A percentile compares a stretch with the other conserved stretches of the same genome.
phyloP scores from a whole-genome alignment of 257 asterid genomes.

The Solanum gandarillasii region DNA sequence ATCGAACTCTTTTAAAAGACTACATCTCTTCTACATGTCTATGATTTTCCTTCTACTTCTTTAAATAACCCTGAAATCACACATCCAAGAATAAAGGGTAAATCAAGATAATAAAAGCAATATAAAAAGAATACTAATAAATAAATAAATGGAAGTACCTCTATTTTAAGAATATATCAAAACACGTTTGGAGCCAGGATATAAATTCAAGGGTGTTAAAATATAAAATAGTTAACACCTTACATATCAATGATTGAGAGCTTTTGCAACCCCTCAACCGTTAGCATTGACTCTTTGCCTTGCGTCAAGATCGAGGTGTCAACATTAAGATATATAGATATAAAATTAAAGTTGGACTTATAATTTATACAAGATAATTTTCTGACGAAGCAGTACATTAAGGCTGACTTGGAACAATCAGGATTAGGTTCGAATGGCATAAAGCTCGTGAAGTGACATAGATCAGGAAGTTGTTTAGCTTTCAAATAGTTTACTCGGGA shows the following conservation, averaged over 20 bases:
- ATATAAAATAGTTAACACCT: too few species aligned
- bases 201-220: too few species aligned
- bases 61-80: neutral
- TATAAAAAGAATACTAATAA: neutral
- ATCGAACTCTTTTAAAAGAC: neutral
- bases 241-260: too few species aligned
- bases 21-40: neutral
- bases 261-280: too few species aligned
- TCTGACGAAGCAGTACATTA: rapidly evolving
- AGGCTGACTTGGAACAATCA: neutral
- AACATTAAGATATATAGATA: too few species aligned
- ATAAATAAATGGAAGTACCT: neutral
- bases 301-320: too few species aligned
- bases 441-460: too few species aligned
- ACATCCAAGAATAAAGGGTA: neutral
- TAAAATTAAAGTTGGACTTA: too few species aligned
- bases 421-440: neutral
- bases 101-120: neutral
- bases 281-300: too few species aligned
- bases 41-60: neutral
- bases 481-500: neutral
- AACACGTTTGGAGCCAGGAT: neutral
- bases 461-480: neutral
- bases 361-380: too few species aligned
- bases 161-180: neutral